Evolutionary conservation across 495 filamentous ascomycete species (phyloP).

Genomic region (Penicillium herquei): DNA sequence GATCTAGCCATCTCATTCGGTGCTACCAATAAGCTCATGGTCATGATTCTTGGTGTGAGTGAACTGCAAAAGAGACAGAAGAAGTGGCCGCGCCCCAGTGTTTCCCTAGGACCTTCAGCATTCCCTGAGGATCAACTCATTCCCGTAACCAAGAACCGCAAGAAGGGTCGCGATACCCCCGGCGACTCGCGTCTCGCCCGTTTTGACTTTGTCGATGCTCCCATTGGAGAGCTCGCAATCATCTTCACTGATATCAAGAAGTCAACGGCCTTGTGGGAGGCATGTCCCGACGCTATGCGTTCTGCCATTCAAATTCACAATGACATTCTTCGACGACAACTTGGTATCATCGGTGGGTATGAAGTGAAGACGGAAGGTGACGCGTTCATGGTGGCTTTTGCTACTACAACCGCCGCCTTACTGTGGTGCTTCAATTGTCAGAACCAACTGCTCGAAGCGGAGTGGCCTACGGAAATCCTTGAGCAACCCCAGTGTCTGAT

Average conservation of each 20-base stretch:
- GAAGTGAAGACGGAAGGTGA: slow-evolving; percentile 99
- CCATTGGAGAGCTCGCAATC: slow-evolving; percentile 83
- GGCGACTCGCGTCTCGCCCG: slow-evolving; percentile 78
- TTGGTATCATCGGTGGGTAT: slow-evolving; percentile 92
- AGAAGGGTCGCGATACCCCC: slow-evolving; percentile 63
- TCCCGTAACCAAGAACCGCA: slow-evolving; percentile 59
- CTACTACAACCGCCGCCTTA: slow-evolving; percentile 87
- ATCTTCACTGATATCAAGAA: slow-evolving; percentile 99
- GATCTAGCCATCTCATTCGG: slow-evolving; percentile 96
- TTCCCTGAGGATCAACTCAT: slow-evolving; percentile 68
- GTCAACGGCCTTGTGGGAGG: slow-evolving; percentile 96
- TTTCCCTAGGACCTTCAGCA: slow-evolving; percentile 75
- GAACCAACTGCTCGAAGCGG: slow-evolving; percentile 75
- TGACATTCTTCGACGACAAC: slow-evolving; percentile 87
- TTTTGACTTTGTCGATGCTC: slow-evolving; percentile 88
- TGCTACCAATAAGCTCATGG: slow-evolving; percentile 91
- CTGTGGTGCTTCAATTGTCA: slow-evolving; percentile 97
- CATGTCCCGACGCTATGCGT: slow-evolving; percentile 88
- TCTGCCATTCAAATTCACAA: slow-evolving; percentile 96
- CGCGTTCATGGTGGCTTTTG: slow-evolving; percentile 99
- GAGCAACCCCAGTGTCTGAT: slow-evolving; percentile 82
- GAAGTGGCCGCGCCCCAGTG: slow-evolving; percentile 69
- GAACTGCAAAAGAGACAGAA: slow-evolving; percentile 82
- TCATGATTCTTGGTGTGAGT: slow-evolving; percentile 92
- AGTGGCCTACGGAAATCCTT: slow-evolving; percentile 92